Percentiles rank a stretch among this genome's conserved stretches.
Conservation (phyloP, 2,329 filamentous ascomycete genomes). For the Myriosclerotinia curreyana region DNA sequence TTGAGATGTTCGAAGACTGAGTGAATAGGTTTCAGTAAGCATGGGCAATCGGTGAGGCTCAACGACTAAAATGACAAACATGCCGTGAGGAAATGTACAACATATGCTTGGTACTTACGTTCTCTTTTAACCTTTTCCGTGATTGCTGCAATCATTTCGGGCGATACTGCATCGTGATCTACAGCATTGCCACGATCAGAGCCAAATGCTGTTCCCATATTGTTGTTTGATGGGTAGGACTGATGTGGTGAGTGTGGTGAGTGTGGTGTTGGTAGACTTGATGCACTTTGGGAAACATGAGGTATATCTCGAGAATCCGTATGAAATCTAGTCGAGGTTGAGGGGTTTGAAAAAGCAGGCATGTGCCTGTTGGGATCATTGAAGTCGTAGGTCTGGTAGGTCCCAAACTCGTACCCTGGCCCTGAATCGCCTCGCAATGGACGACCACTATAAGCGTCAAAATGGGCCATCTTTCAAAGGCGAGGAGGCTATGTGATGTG, state of each 20-base stretch:
- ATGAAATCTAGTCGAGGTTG: constrained; percentile 26
- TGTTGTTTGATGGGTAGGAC: constrained; percentile 24
- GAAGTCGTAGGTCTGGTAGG: constrained; percentile 24
- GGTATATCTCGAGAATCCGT: constrained; percentile 32
- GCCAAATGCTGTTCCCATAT: constrained; percentile 30
- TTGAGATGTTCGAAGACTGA: constrained; percentile 40
- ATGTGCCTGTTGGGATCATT: constrained; percentile 25
- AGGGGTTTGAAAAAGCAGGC: constrained; percentile 27
- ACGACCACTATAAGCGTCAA: constrained; percentile 32
- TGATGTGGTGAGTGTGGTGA: constrained; percentile 27
- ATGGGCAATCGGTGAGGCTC: constrained; percentile 24
- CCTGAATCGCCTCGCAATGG: constrained; percentile 27
- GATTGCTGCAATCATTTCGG: constrained; percentile 59
- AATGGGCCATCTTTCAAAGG: constrained; percentile 31
- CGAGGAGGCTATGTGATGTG: constrained; percentile 31
- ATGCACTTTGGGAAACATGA: constrained; percentile 24
- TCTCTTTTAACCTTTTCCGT: constrained; percentile 56
- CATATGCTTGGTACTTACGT: constrained; percentile 44
- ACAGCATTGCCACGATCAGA: constrained; percentile 25
- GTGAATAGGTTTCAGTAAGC: constrained; percentile 19
- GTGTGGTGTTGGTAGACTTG: no score
- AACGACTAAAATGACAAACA: constrained; percentile 27
- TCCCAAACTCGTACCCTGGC: constrained; percentile 13
- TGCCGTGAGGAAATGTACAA: constrained; percentile 35
- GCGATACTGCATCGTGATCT: constrained; percentile 48